phyloP scores from a whole-genome alignment of 2,329 filamentous ascomycete species.

The Orbilia blumenaviensis region DNA sequence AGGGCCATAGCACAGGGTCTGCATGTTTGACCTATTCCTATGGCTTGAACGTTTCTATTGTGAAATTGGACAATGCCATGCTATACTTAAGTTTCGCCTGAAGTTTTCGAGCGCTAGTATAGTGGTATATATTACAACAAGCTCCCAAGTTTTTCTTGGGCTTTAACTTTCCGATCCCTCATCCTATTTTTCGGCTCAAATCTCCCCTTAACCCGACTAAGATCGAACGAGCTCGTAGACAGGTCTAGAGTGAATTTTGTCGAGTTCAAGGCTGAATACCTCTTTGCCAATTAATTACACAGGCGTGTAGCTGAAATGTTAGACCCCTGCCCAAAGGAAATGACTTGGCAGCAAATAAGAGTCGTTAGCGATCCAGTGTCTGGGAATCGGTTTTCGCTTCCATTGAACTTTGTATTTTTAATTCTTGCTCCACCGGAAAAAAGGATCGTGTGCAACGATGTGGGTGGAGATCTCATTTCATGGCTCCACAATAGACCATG shows the following conservation, averaged over 20 bases:
- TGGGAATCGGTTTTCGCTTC: constrained; percentile 4
- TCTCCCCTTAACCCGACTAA: background rate
- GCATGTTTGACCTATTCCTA: background rate
- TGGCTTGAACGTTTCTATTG: background rate
- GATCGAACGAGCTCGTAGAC: background rate
- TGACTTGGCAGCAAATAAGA: background rate
- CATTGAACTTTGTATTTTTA: constrained; percentile 14
- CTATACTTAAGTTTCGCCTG: background rate
- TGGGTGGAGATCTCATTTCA: constrained; percentile 8
- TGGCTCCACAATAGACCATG: background rate
- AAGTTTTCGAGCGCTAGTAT: background rate
- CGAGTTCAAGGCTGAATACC: background rate
- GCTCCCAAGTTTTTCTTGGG: constrained; percentile 25
- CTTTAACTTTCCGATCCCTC: background rate
- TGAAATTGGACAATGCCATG: background rate
- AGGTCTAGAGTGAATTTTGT: background rate
- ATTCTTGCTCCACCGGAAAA: constrained; percentile 2
- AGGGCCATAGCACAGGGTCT: constrained; percentile 33
- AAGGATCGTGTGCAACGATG: constrained; percentile 21
- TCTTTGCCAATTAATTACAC: background rate
- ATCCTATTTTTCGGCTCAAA: constrained; percentile 3
- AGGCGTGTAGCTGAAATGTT: background rate
- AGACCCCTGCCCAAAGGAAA: background rate
- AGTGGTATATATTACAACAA: constrained; percentile 29
- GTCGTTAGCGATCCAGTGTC: constrained; percentile 6